phyloP scores from a whole-genome alignment of 352 stramenopile genomes.

The Paralagenidium karlingii region DNA sequence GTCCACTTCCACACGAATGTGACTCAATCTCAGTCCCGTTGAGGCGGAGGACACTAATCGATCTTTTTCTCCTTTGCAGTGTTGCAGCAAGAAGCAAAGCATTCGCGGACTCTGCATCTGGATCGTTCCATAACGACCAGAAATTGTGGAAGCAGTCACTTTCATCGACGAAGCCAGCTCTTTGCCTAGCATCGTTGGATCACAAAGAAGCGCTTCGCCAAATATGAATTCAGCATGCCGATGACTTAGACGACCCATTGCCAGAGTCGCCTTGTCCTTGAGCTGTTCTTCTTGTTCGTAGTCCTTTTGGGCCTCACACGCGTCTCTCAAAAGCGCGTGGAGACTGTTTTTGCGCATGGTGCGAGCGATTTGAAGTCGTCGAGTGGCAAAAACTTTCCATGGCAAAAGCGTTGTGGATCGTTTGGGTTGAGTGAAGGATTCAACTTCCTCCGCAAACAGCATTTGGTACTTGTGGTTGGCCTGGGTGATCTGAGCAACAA shows the following conservation, averaged over 20 bases:
- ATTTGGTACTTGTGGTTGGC: conserved; percentile 1
- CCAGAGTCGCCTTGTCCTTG: conserved; percentile 8
- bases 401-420: conserved; percentile 29
- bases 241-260: conserved; percentile 7
- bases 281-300: conserved; percentile 10
- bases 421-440: no score
- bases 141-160: neutral
- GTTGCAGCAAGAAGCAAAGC: conserved; percentile 4
- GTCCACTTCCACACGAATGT: conserved; percentile 30
- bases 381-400: conserved; percentile 45
- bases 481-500: neutral
- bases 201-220: neutral
- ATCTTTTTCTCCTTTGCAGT: conserved; percentile 1
- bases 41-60: neutral
- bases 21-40: conserved; percentile 12
- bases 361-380: conserved; percentile 25
- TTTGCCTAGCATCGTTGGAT: conserved; percentile 7
- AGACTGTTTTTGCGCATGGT: no score
- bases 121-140: neutral
- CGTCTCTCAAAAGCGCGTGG: conserved; percentile 2
- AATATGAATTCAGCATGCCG: conserved; percentile 9
- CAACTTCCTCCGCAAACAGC: conserved; percentile 1
- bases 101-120: neutral
- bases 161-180: conserved; percentile 1
- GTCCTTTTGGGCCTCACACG: conserved; percentile 6